Evolutionary conservation across 1,284 basidiomycete genomes (phyloP), one percentile per base, ranked within the genome.

Genomic region (Ustilago lituana): DNA sequence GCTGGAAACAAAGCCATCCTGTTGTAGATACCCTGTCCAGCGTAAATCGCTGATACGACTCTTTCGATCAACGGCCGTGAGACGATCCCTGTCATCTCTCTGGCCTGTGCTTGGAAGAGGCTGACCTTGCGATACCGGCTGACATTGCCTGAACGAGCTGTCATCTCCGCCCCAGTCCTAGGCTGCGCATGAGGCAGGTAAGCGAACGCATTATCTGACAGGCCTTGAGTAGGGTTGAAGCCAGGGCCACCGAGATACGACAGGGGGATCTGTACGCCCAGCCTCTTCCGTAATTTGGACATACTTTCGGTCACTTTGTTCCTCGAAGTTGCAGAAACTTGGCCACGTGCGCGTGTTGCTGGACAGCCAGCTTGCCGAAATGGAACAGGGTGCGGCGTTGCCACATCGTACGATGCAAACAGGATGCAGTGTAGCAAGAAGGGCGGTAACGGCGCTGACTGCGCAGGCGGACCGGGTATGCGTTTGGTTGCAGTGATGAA

Each of bases 341-440:
- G 27, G 5, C 62, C 62, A 5, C 68, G 58, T 11, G 50, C 31
- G 26, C 62, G 44, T 1, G 49, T 49, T 4, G 68, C 62, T 1
- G 68, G 68, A 23, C 63, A 65, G n/a, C 63, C 68, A 2, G 41
- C 44, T 26, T 56, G 37, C 2, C 50, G 51, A 12, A 71, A 56
- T 0, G 68, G 54, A 0, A 51, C 48, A 0, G 62, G 47, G 17
- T 59, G 54, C 2, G 63, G 62, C 12, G 44, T 24, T 15, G 36
- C 17, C 27, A 46, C 4, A 6, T 71, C 68, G 40, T 71, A 65
- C 26, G 49, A 54, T 6, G 68, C 68, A 20, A 59, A 71, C 7
- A 71, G 33, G 3, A 63, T 71, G 22, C 68, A 71, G 24, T 71
- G 68, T n/a, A 71, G 50, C 51, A 70, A 20, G 19, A 56, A 50